phyloP scores from a whole-genome alignment of 2,329 filamentous ascomycete genomes.

The Trichoderma semiorbis region DNA sequence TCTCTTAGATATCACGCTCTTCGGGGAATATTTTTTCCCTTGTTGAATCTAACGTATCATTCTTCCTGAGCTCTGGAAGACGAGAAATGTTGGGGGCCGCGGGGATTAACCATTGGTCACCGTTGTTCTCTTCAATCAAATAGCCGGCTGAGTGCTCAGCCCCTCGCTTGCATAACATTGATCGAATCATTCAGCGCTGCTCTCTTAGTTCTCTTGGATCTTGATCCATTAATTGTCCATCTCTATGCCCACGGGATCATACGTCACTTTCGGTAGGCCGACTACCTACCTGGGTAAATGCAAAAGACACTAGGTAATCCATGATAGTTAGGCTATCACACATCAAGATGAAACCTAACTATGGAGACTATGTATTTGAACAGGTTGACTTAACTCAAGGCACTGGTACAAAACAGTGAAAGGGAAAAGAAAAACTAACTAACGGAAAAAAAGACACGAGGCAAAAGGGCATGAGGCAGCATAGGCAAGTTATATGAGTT shows the following conservation, averaged over 20 bases:
- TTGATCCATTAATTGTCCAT: not conserved
- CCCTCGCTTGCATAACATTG: not conserved
- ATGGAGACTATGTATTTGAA: not conserved
- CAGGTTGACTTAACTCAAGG: not conserved
- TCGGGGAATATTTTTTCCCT: not conserved
- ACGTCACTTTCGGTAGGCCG: not conserved
- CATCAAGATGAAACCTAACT: not conserved
- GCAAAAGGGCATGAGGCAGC: not conserved
- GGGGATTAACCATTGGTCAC: not conserved
- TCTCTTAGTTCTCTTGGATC: not conserved
- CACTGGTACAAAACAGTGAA: not conserved
- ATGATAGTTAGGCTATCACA: not conserved
- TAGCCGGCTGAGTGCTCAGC: not conserved
- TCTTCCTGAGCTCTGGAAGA: not conserved
- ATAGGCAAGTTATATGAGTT: not conserved
- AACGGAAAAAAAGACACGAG: not conserved
- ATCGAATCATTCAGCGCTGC: not conserved
- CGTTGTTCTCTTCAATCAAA: not conserved
- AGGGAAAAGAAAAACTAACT: not conserved
- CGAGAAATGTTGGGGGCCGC: not conserved
- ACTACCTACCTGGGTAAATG: not conserved
- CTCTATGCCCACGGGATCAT: not conserved
- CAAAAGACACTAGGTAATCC: not conserved
- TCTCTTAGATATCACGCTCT: not conserved
- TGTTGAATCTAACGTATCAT: not conserved